phyloP scores from a whole-genome alignment of 2,329 filamentous ascomycete genomes.

The Aspergillus unguis region DNA sequence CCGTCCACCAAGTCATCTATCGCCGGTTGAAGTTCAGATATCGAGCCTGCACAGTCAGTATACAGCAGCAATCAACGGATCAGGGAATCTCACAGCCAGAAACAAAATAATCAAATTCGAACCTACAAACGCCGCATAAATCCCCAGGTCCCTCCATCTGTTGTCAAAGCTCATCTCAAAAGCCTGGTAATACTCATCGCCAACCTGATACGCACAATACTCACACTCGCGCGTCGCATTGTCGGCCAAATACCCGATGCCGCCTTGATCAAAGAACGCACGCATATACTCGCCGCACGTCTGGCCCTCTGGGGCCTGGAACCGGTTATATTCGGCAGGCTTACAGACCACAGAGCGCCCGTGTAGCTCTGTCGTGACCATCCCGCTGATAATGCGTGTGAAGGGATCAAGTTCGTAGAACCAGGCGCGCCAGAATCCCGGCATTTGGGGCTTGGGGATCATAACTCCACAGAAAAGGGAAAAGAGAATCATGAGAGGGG shows the following conservation, averaged over 20 bases:
- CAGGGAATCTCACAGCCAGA: slow-evolving; percentile 48
- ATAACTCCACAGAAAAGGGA: slow-evolving; percentile 85
- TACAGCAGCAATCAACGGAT: background rate
- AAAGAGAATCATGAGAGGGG: slow-evolving; percentile 78
- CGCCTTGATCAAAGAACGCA: slow-evolving; percentile 65
- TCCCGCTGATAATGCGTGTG: slow-evolving; percentile 74
- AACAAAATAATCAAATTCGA: slow-evolving; percentile 70
- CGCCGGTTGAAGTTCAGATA: slow-evolving; percentile 48
- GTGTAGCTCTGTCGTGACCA: slow-evolving; percentile 75
- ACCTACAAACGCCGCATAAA: slow-evolving; percentile 70
- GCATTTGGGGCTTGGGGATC: slow-evolving; percentile 74
- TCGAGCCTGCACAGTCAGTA: slow-evolving; percentile 31
- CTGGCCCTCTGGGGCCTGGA: slow-evolving; percentile 62
- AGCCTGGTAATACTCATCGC: slow-evolving; percentile 73
- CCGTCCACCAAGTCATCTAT: slow-evolving; percentile 17
- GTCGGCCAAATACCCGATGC: slow-evolving; percentile 66
- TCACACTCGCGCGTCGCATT: slow-evolving; percentile 66
- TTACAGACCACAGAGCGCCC: slow-evolving; percentile 61
- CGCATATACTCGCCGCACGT: slow-evolving; percentile 74
- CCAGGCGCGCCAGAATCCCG: slow-evolving; percentile 74
- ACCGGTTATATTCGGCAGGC: slow-evolving; percentile 61
- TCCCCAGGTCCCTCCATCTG: slow-evolving; percentile 80
- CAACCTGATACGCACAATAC: slow-evolving; percentile 78
- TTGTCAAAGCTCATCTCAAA: slow-evolving; percentile 65
- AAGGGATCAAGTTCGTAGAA: slow-evolving; percentile 80